Base-by-base conservation (phyloP, 2,329 filamentous ascomycete species). In the Corniculantispora saksenae region DNA sequence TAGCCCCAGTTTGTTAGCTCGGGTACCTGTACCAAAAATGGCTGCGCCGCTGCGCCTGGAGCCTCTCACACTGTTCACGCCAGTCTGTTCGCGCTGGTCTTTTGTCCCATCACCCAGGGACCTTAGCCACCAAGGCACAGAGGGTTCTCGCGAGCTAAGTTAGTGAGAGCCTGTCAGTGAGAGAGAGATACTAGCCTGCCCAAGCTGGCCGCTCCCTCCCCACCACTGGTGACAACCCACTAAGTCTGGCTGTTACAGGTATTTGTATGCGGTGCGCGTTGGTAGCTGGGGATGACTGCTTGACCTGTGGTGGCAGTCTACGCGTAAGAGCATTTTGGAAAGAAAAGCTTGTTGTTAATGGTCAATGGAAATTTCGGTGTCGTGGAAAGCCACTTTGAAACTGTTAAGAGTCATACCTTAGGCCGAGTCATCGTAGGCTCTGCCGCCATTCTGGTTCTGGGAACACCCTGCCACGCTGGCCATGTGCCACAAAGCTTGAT, bases 1-100 rank as follows among this genome's bases (percentile, higher is more conserved):
- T 9, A 27, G 62, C 35, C 61, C 61, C 61, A 64, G 32, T 54
- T n/a, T 23, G 27, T 54, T 60, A 60, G 62, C 62, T 64, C 62
- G 62, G 48, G 62, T 64, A 59, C 47, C 55, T 55, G 62, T 51
- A 32, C 62, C 53, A 58, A 64, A 57, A 59, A 53, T 47, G 59
- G 59, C 23, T 45, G 60, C 53, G 50, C 40, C 19, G 50, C 7
- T 21, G 19, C 12, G 12, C 54, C 21, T 17, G 21, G 21, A 57
- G 53, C 53, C n/a, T 56, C 8, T n/a, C n/a, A 29, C 43, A 48
- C 43, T 50, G 29, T 45, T 45, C 38, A 3, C 29, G 25, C 13
- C 27, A n/a, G n/a, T n/a, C n/a, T n/a, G n/a, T n/a, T n/a, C n/a
- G n/a, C n/a, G n/a, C n/a, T n/a, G n/a, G n/a, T n/a, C n/a, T n/a